A percentile compares a stretch with the other conserved stretches of the same genome.
Conservation (phyloP, 306 rosid genomes). For the Castanospermum australe region DNA sequence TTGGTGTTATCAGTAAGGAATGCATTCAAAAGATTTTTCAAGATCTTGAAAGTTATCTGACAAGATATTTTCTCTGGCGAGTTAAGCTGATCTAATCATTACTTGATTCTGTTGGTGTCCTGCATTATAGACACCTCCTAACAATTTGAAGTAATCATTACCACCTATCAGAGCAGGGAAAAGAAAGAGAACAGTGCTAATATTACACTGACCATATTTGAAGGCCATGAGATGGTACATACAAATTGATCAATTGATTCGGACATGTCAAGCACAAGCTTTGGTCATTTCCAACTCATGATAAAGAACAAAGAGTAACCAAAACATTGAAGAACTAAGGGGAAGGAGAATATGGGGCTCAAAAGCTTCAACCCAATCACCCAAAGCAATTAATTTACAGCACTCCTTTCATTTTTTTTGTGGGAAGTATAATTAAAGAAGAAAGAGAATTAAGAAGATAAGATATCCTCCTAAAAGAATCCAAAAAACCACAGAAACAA, state of each 20-base stretch:
- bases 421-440: neutral
- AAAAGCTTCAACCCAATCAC: slow-evolving; percentile 3
- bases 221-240: neutral
- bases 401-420: neutral
- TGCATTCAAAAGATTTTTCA: neutral
- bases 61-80: neutral
- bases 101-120: neutral
- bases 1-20: neutral
- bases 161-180: neutral
- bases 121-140: neutral
- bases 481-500: neutral
- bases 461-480: neutral
- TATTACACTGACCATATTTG: neutral
- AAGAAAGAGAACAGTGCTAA: neutral
- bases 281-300: neutral
- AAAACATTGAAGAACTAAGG: neutral
- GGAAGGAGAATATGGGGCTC: neutral
- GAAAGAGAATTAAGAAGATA: neutral
- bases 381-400: neutral
- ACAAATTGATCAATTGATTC: neutral
- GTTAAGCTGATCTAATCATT: neutral
- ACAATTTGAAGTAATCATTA: neutral
- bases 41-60: slow-evolving; percentile 1
- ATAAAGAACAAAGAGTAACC: neutral
- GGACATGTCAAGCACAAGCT: neutral